phyloP scores from a whole-genome alignment of 78 protist genomes.

The Salpingoeca rosetta region DNA sequence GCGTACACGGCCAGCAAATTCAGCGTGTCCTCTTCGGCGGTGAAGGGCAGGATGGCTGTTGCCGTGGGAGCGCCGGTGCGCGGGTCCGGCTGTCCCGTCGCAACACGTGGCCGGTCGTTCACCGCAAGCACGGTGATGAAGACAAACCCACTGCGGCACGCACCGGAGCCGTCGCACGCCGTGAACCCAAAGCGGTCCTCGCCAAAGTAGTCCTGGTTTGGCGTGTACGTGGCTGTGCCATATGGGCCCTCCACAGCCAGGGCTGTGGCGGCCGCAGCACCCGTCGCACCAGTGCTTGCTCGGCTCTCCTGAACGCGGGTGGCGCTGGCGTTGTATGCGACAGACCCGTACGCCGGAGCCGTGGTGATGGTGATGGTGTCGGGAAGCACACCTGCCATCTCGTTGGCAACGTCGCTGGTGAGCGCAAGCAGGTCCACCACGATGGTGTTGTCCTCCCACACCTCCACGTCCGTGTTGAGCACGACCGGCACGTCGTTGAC shows the following conservation, averaged over 20 bases:
- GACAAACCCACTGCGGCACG: background rate
- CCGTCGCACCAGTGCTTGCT: too few species aligned
- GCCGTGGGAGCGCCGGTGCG: too few species aligned
- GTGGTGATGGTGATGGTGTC: too few species aligned
- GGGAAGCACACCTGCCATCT: too few species aligned
- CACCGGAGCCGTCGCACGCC: background rate
- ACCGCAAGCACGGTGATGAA: background rate
- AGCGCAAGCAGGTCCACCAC: background rate
- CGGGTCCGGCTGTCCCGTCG: background rate
- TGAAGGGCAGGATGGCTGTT: background rate
- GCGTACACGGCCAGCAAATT: background rate
- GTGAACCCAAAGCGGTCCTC: background rate
- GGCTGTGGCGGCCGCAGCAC: too few species aligned
- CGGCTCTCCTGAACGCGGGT: background rate
- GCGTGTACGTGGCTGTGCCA: background rate
- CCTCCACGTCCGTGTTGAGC: background rate
- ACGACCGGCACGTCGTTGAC: background rate
- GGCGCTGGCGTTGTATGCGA: background rate
- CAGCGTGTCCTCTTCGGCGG: background rate
- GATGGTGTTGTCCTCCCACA: background rate
- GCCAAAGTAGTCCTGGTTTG: background rate
- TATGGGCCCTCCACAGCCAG: too few species aligned
- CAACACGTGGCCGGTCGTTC: background rate
- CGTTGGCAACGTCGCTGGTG: background rate
- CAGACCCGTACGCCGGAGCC: too few species aligned